These are phyloP conservation scores for Beauveria rudraprayagi DNA, from an alignment of 2,329 filamentous ascomycete genomes.

Conservation along the genomic window DNA sequence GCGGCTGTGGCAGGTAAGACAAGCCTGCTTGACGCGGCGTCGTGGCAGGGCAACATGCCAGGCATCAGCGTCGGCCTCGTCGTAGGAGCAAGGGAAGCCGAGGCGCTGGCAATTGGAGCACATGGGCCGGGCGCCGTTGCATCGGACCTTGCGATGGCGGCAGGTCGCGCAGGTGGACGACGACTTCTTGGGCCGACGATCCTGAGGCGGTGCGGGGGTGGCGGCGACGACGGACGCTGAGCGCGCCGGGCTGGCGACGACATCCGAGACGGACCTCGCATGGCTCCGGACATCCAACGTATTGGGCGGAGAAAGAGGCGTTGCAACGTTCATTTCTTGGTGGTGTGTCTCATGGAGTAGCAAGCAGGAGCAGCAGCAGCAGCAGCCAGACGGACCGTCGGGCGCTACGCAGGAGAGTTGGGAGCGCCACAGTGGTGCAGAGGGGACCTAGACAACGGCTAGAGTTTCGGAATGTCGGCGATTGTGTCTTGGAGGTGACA, in stretches of 20 bases:
- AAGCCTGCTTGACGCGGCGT: constrained; percentile 48
- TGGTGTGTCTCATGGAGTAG: constrained; percentile 8
- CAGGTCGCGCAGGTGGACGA: constrained; percentile 46
- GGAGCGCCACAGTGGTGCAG: constrained; percentile 8
- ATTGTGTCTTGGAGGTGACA: background rate
- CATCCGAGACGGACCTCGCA: constrained; percentile 7
- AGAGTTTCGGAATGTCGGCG: constrained; percentile 4
- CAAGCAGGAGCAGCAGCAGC: too few species aligned
- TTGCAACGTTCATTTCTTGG: constrained; percentile 5
- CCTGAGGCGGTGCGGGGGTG: constrained; percentile 1
- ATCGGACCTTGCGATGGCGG: constrained; percentile 49
- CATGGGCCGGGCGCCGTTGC: constrained; percentile 43
- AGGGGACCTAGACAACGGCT: background rate
- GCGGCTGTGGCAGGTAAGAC: constrained; percentile 48
- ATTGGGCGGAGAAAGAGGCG: background rate
- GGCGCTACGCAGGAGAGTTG: background rate
- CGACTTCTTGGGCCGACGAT: constrained; percentile 32
- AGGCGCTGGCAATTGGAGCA: constrained; percentile 53
- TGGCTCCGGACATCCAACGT: constrained; percentile 2
- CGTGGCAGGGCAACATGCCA: constrained; percentile 40
- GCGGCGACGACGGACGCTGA: background rate
- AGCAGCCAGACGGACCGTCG: constrained; percentile 4
- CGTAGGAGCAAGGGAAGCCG: constrained; percentile 49
- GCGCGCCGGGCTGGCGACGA: background rate
- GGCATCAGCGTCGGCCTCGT: constrained; percentile 35